These are phyloP conservation scores for Podochytrium sp. DNA, from an alignment of 192 early-diverging fungal species.

Conservation along the genomic window DNA sequence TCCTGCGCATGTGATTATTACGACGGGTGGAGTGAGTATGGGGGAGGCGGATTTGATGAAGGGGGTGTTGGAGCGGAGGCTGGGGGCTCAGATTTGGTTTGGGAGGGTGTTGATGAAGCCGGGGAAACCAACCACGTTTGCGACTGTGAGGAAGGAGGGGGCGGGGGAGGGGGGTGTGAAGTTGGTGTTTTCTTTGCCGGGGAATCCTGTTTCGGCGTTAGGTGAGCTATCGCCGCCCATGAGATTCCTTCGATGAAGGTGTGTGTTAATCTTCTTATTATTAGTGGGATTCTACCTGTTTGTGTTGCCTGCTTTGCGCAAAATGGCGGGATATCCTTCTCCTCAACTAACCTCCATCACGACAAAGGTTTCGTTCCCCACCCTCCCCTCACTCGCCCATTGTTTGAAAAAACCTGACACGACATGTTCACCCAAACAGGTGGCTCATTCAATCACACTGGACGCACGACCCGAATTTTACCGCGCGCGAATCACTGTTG, in stretches of 20 bases:
- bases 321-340: conserved; percentile 69
- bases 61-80: conserved; percentile 75
- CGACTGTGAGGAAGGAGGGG: conserved; percentile 57
- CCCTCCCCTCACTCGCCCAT: too few species aligned
- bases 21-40: conserved; percentile 98
- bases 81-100: conserved; percentile 84
- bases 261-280: background rate
- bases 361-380: too few species aligned
- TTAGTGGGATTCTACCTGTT: conserved; percentile 88
- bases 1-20: conserved; percentile 77
- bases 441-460: conserved; percentile 55
- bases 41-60: conserved; percentile 94
- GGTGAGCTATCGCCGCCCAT: too few species aligned
- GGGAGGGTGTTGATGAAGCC: conserved; percentile 93
- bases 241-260: background rate
- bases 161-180: conserved; percentile 39
- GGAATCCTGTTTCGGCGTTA: conserved; percentile 90
- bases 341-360: conserved; percentile 56
- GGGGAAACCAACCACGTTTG: conserved; percentile 96
- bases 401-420: background rate
- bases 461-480: conserved; percentile 76
- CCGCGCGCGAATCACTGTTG: conserved; percentile 48
- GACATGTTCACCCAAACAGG: too few species aligned
- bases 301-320: conserved; percentile 82
- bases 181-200: conserved; percentile 87